These are phyloP conservation scores for Grosmannia penicillata DNA, from an alignment of 2,329 filamentous ascomycete species.

Conservation along the genomic window DNA sequence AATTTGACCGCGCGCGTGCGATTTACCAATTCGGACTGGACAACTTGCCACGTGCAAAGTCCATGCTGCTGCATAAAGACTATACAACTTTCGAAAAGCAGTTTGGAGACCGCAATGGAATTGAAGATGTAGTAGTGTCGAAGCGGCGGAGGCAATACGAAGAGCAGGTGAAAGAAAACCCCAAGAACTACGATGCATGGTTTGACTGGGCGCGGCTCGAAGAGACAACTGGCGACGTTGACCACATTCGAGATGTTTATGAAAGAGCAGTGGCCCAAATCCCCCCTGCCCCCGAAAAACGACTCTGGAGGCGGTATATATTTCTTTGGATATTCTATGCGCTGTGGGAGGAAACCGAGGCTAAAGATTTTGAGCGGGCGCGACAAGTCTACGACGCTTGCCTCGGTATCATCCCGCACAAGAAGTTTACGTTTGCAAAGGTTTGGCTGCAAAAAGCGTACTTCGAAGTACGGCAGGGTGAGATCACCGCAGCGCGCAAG, in stretches of 20 bases:
- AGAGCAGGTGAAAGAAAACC: conserved; percentile 82
- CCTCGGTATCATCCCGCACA: conserved; percentile 78
- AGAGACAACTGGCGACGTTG: conserved; percentile 67
- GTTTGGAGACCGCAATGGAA: conserved; percentile 81
- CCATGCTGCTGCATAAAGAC: conserved; percentile 72
- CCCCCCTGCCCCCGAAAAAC: conserved; percentile 88
- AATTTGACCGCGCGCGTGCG: conserved; percentile 81
- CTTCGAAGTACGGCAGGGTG: conserved; percentile 79
- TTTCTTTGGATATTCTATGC: conserved; percentile 98
- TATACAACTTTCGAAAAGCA: conserved; percentile 99
- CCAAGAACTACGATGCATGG: conserved; percentile 95
- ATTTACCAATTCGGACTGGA: conserved; percentile 97
- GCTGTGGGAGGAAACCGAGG: conserved; percentile 82
- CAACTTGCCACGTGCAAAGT: conserved; percentile 75
- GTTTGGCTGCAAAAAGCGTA: conserved; percentile 89
- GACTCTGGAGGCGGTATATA: conserved; percentile 93
- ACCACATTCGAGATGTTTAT: conserved; percentile 82
- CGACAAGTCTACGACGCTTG: conserved; percentile 86
- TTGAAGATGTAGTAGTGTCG: conserved; percentile 90
- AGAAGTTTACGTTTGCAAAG: conserved; percentile 95
- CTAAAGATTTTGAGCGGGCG: conserved; percentile 62
- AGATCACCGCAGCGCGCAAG: conserved; percentile 70
- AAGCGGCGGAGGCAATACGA: conserved; percentile 91
- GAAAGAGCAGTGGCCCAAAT: conserved; percentile 92
- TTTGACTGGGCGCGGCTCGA: conserved; percentile 89